A percentile compares a stretch with the other conserved stretches of the same genome.
Conservation (phyloP, 257 asterid species). For the Dorcoceras hygrometricum region DNA sequence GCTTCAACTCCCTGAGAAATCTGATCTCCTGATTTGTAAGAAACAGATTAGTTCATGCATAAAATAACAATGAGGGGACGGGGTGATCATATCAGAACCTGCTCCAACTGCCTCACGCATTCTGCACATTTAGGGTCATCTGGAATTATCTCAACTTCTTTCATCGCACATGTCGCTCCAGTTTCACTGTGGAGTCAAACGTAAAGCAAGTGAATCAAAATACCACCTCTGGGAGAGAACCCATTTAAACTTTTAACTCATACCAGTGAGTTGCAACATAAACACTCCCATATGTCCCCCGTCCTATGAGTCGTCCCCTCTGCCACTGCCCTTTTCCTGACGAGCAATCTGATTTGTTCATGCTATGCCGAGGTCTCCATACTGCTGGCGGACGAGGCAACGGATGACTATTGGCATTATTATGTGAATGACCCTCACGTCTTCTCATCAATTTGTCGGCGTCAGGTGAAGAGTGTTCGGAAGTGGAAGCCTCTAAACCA, state of each 20-base stretch:
- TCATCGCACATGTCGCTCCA: slow-evolving; percentile 85
- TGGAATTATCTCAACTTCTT: slow-evolving; percentile 73
- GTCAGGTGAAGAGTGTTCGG: slow-evolving; percentile 41
- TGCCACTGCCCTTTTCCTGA: slow-evolving; percentile 70
- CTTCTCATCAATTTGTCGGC: slow-evolving; percentile 27
- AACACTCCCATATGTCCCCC: slow-evolving; percentile 87
- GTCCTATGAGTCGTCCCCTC: slow-evolving; percentile 71
- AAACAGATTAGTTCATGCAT: slow-evolving; percentile 19
- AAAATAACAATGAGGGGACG: slow-evolving; percentile 20
- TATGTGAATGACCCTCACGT: slow-evolving; percentile 26
- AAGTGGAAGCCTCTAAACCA: slow-evolving; percentile 23
- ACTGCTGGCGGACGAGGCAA: slow-evolving; percentile 75
- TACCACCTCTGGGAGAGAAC: slow-evolving; percentile 8
- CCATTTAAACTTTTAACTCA: slow-evolving; percentile 8
- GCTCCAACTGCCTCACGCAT: slow-evolving; percentile 74
- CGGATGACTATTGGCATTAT: slow-evolving; percentile 49
- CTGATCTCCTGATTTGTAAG: slow-evolving; percentile 64
- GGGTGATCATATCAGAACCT: slow-evolving; percentile 57
- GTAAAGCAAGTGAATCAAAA: slow-evolving; percentile 16
- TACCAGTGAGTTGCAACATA: slow-evolving; percentile 79
- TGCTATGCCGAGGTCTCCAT: slow-evolving; percentile 40
- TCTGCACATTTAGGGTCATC: slow-evolving; percentile 71
- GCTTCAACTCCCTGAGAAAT: slow-evolving; percentile 67
- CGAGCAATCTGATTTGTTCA: slow-evolving; percentile 39
- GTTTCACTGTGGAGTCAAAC: slow-evolving; percentile 56